Evolutionary conservation across 176 grass and related monocot species (phyloP).

Genomic region (Cenchrus fungigraminus): DNA sequence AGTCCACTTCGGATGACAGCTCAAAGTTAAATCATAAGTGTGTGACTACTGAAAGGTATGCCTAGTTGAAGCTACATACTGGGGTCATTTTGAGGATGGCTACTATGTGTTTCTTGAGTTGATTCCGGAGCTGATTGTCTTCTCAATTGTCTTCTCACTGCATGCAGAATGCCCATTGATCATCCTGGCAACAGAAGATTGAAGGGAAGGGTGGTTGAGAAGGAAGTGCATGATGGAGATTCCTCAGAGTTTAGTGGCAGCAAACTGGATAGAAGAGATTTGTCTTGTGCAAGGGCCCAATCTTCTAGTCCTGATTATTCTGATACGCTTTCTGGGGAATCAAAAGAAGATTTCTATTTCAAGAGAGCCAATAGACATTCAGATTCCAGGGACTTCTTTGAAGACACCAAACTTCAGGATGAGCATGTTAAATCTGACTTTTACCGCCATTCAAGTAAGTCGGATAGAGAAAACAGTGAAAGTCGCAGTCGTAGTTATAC

Average conservation of each 20-base stretch:
- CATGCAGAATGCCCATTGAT: slow-evolving; percentile 35
- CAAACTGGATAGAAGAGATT: slow-evolving; percentile 46
- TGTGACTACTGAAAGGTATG: slow-evolving; percentile 61
- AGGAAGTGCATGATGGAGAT: slow-evolving; percentile 29
- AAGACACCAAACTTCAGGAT: slow-evolving; percentile 33
- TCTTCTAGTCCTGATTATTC: slow-evolving; percentile 46
- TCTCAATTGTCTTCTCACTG: slow-evolving; percentile 32
- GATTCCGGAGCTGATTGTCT: slow-evolving; percentile 38
- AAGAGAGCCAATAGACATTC: slow-evolving; percentile 47
- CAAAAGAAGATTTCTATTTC: slow-evolving; percentile 47
- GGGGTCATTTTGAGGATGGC: slow-evolving; percentile 17
- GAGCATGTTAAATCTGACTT: slow-evolving; percentile 41
- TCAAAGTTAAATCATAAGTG: slow-evolving; percentile 44
- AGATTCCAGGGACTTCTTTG: slow-evolving; percentile 36
- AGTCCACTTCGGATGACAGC: slow-evolving; percentile 43
- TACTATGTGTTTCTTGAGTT: slow-evolving; percentile 36
- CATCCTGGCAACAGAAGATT: slow-evolving; percentile 27
- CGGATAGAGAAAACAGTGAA: slow-evolving; percentile 39
- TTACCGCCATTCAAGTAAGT: slow-evolving; percentile 40
- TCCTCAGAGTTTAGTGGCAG: slow-evolving; percentile 13
- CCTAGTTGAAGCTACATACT: not conserved
- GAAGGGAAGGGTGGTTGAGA: slow-evolving; percentile 39
- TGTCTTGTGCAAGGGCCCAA: slow-evolving; percentile 32
- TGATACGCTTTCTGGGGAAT: slow-evolving; percentile 62
- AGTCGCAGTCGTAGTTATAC: slow-evolving; percentile 15